A percentile compares a stretch with the other conserved stretches of the same genome.
phyloP scores from a whole-genome alignment of 805 yeast species.

The Ogataea saltuana region DNA sequence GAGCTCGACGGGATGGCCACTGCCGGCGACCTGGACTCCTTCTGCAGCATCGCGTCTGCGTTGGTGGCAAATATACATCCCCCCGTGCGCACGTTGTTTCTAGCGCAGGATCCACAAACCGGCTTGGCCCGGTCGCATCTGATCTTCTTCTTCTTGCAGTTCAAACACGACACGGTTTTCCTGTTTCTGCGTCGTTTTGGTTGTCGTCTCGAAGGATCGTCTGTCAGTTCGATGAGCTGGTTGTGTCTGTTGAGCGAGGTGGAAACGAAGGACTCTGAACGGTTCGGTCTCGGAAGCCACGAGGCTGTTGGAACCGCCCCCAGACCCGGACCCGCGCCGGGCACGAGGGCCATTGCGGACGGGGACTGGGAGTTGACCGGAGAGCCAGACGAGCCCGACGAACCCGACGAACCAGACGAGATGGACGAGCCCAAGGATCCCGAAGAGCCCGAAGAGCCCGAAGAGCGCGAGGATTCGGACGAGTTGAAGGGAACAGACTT shows the following conservation, averaged over 20 bases:
- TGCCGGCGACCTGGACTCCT: not conserved
- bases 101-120: conserved; percentile 35
- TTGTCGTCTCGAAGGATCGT: conserved; percentile 14
- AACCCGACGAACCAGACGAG: not conserved
- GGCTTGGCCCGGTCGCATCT: conserved; percentile 42
- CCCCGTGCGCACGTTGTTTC: conserved; percentile 23
- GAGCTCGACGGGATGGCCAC: not conserved
- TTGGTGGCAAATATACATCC: conserved; percentile 26
- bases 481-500: no score
- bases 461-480: no score
- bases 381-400: no score
- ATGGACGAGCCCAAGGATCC: not conserved
- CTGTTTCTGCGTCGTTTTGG: conserved; percentile 44
- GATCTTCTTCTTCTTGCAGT: conserved; percentile 51
- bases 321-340: not conserved
- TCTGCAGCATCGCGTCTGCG: not conserved
- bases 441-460: no score
- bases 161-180: conserved; percentile 41
- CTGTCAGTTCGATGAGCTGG: conserved; percentile 20
- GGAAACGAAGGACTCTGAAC: conserved; percentile 15
- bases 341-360: not conserved
- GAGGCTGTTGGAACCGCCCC: not conserved
- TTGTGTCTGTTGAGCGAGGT: conserved; percentile 21
- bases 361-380: not conserved
- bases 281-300: no score